These are phyloP conservation scores for Phylloporus scabripes DNA, from an alignment of 768 basidiomycete species.

Conservation along the genomic window DNA sequence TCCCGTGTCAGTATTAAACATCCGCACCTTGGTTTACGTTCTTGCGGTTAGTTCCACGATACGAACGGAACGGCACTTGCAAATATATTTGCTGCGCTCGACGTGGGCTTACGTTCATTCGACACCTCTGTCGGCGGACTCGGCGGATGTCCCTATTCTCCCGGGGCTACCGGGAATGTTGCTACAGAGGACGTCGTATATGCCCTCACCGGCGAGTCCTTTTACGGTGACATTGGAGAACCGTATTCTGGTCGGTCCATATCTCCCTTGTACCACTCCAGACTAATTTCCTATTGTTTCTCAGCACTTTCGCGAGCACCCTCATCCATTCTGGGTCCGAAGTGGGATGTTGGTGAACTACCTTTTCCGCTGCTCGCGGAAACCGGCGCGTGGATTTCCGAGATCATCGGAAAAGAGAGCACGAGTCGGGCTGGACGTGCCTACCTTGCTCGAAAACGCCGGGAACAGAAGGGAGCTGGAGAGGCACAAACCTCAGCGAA, in stretches of 20 bases:
- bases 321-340: constrained; percentile 2
- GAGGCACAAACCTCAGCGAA: constrained; percentile 9
- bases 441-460: constrained; percentile 45
- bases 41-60: constrained; percentile 69
- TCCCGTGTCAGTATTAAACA: background rate
- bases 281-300: background rate
- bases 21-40: background rate
- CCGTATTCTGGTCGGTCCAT: constrained; percentile 16
- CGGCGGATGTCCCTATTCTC: constrained; percentile 94
- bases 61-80: constrained; percentile 81
- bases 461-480: constrained; percentile 27
- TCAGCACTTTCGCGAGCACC: background rate
- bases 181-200: constrained; percentile 92
- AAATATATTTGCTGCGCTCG: constrained; percentile 67
- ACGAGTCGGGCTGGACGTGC: constrained; percentile 77
- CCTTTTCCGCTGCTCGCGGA: constrained; percentile 67
- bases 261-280: background rate
- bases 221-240: constrained; percentile 47
- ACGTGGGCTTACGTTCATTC: constrained; percentile 72
- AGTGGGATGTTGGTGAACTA: constrained; percentile 35
- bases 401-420: constrained; percentile 57
- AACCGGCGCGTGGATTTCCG: constrained; percentile 80
- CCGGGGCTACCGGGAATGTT: constrained; percentile 93
- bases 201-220: constrained; percentile 58
- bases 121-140: constrained; percentile 85